Evolutionary conservation across 163 green algal species (phyloP).

Genomic region (Chlorella variabilis): DNA sequence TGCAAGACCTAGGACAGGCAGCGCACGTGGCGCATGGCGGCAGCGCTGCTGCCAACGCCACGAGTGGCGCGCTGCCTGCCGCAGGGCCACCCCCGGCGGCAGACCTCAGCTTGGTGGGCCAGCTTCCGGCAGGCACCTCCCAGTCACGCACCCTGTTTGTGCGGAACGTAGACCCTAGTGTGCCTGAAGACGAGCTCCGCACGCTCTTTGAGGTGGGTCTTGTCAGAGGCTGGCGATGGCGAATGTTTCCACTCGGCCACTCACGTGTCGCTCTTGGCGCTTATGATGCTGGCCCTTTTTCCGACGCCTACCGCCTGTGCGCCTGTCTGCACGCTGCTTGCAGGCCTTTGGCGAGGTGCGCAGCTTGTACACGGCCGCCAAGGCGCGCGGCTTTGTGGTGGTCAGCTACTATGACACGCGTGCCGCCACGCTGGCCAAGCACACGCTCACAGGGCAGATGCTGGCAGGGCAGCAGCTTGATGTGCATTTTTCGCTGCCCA

Average conservation of each 20-base stretch:
- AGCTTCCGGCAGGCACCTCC: slow-evolving; percentile 65
- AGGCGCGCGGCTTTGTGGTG: slow-evolving; percentile 86
- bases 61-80: neutral
- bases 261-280: too few species aligned
- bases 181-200: slow-evolving; percentile 68
- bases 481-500: slow-evolving; percentile 75
- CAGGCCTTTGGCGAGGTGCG: slow-evolving; percentile 86
- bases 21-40: neutral
- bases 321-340: too few species aligned
- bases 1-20: slow-evolving; percentile 2
- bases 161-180: slow-evolving; percentile 58
- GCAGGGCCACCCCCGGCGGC: neutral
- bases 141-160: slow-evolving; percentile 87
- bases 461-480: slow-evolving; percentile 62
- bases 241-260: too few species aligned
- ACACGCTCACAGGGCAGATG: slow-evolving; percentile 64
- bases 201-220: slow-evolving; percentile 62
- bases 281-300: too few species aligned
- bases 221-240: too few species aligned
- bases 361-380: slow-evolving; percentile 84
- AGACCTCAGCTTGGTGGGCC: slow-evolving; percentile 41
- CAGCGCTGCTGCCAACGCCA: neutral
- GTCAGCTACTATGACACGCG: slow-evolving; percentile 91
- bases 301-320: too few species aligned
- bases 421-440: slow-evolving; percentile 70